Evolutionary conservation across 345 rosid genomes (phyloP).

Genomic region (Camelina sativa): DNA sequence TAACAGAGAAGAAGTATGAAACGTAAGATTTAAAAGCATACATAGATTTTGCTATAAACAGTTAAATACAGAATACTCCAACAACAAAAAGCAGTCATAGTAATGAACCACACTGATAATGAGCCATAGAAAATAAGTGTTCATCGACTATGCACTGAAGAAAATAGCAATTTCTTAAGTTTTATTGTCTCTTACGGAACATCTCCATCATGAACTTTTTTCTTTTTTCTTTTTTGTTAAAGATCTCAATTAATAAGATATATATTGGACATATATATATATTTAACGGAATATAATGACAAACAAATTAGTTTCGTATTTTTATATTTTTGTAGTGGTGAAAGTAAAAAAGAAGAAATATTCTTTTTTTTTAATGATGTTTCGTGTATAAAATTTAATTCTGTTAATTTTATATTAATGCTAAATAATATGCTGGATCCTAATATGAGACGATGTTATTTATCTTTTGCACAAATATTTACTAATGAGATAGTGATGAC

Average conservation of each 20-base stretch:
- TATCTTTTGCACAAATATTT: not conserved
- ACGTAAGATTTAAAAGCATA: not conserved
- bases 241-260: not conserved
- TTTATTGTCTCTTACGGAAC: constrained; percentile 26
- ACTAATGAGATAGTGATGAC: not conserved
- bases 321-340: not conserved
- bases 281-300: not conserved
- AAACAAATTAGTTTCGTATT: not conserved
- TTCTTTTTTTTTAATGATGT: not conserved
- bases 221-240: too few relatives aligned
- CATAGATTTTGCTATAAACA: constrained; percentile 31
- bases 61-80: constrained; percentile 6
- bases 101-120: not conserved
- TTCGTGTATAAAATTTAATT: not conserved
- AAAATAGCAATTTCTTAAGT: constrained; percentile 3
- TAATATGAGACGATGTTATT: not conserved
- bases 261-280: not conserved
- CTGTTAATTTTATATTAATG: not conserved
- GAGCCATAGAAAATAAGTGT: constrained; percentile 15
- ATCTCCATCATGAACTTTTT: not conserved
- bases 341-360: not conserved
- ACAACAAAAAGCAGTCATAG: constrained; percentile 21
- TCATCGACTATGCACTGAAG: constrained; percentile 1
- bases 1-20: constrained; percentile 2
- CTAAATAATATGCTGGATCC: not conserved